phyloP scores from a whole-genome alignment of 140 eudicot genomes.

The Bidens hawaiensis region DNA sequence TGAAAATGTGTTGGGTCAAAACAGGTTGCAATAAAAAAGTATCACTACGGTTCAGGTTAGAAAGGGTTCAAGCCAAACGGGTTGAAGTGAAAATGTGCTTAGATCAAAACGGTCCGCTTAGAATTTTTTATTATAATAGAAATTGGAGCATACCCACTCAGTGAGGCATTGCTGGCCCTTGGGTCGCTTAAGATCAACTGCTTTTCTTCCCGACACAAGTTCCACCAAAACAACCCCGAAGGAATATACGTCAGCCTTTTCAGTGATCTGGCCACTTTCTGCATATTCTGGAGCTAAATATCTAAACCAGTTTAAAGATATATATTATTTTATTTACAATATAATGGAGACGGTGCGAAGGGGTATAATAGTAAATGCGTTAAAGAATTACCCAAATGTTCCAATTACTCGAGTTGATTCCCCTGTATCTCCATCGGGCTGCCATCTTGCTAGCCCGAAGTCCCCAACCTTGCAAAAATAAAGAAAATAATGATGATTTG shows the following conservation, averaged over 20 bases:
- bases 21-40: no score
- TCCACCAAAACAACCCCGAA: slow-evolving; percentile 83
- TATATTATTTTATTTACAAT: not conserved
- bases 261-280: slow-evolving; percentile 88
- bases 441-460: slow-evolving; percentile 99
- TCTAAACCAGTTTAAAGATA: slow-evolving; percentile 34
- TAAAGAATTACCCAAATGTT: slow-evolving; percentile 73
- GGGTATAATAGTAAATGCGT: not conserved
- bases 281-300: slow-evolving; percentile 95
- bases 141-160: slow-evolving; percentile 61
- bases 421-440: slow-evolving; percentile 97
- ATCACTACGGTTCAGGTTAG: no score
- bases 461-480: slow-evolving; percentile 82
- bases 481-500: no score
- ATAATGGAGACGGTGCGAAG: not conserved
- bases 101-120: no score
- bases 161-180: slow-evolving; percentile 88
- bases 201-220: slow-evolving; percentile 85
- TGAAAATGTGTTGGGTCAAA: no score
- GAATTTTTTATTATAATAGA: not conserved
- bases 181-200: slow-evolving; percentile 81
- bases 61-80: no score
- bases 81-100: no score
- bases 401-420: slow-evolving; percentile 97
- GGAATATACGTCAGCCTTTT: slow-evolving; percentile 87